Evolutionary conservation across 176 grass and related monocot species (phyloP).

Genomic region (Musa beccarii): DNA sequence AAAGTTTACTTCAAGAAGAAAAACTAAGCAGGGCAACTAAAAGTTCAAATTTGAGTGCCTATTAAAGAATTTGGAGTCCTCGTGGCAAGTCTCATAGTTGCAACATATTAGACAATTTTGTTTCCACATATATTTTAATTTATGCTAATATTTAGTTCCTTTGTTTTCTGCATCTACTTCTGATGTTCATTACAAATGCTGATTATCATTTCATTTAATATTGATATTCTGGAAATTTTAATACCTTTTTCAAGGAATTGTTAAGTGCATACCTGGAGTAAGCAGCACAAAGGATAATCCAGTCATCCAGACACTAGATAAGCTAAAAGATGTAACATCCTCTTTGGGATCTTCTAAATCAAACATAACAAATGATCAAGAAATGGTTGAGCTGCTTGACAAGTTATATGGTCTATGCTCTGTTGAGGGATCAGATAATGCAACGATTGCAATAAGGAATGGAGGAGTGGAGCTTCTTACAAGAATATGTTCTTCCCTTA

Average conservation of each 20-base stretch:
- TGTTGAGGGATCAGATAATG: conserved; percentile 43
- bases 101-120: neutral
- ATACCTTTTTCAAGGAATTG: conserved; percentile 40
- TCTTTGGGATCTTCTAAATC: conserved; percentile 16
- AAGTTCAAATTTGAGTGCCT: neutral
- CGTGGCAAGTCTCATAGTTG: neutral
- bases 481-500: conserved; percentile 50
- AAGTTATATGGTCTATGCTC: conserved; percentile 48
- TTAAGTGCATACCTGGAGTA: conserved; percentile 65
- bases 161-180: neutral
- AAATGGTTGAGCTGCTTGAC: conserved; percentile 41
- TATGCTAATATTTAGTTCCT: neutral
- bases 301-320: conserved; percentile 49
- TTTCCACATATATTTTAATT: neutral
- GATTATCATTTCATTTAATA: too few relatives aligned
- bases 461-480: conserved; percentile 58
- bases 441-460: conserved; percentile 52
- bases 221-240: neutral
- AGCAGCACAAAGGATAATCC: conserved; percentile 50
- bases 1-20: too few relatives aligned
- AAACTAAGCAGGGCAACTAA: too few relatives aligned
- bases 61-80: neutral
- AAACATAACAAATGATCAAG: conserved; percentile 10
- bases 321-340: conserved; percentile 38
- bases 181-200: too few relatives aligned